These are phyloP conservation scores for Exserohilum turcica DNA, from an alignment of 2,329 filamentous ascomycete genomes.

Conservation along the genomic window DNA sequence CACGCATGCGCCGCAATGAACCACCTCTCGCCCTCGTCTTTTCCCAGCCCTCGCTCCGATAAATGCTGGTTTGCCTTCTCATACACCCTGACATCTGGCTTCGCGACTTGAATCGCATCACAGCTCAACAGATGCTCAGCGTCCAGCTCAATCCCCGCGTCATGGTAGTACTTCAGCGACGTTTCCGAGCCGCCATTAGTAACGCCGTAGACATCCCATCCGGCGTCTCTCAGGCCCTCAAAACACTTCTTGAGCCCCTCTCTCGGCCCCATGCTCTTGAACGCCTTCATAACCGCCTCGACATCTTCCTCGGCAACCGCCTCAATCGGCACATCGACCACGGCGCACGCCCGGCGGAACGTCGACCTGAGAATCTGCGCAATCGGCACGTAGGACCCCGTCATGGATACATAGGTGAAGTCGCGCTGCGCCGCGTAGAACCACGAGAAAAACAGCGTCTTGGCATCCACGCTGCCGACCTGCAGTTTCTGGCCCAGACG, in stretches of 20 bases:
- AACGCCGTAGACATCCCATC: conserved; percentile 30
- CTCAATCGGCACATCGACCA: conserved; percentile 24
- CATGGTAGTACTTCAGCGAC: conserved; percentile 23
- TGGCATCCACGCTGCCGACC: conserved; percentile 21
- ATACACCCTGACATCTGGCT: conserved; percentile 30
- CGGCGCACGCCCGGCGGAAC: conserved; percentile 25
- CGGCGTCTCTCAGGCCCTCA: conserved; percentile 24
- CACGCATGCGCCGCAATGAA: conserved; percentile 35
- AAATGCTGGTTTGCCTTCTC: conserved; percentile 25
- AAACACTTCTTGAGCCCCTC: conserved; percentile 29
- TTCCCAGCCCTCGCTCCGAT: conserved; percentile 4
- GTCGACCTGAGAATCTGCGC: conserved; percentile 26
- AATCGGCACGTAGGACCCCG: conserved; percentile 27
- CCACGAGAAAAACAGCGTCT: conserved; percentile 35
- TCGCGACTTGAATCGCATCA: conserved; percentile 26
- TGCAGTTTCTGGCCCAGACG: conserved; percentile 22
- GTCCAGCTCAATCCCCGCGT: conserved; percentile 25
- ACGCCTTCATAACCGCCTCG: conserved; percentile 26
- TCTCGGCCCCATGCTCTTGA: conserved; percentile 27
- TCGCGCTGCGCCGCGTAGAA: conserved; percentile 37
- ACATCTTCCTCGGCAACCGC: conserved; percentile 27
- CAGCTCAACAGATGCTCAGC: conserved; percentile 28
- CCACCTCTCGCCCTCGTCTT: conserved; percentile 25
- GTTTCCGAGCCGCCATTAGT: conserved; percentile 31
- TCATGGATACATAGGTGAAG: conserved; percentile 32